Evolutionary conservation across 2,329 filamentous ascomycete genomes (phyloP), one percentile per base, ranked within the genome.

Genomic region (Botrytis squamosa): DNA sequence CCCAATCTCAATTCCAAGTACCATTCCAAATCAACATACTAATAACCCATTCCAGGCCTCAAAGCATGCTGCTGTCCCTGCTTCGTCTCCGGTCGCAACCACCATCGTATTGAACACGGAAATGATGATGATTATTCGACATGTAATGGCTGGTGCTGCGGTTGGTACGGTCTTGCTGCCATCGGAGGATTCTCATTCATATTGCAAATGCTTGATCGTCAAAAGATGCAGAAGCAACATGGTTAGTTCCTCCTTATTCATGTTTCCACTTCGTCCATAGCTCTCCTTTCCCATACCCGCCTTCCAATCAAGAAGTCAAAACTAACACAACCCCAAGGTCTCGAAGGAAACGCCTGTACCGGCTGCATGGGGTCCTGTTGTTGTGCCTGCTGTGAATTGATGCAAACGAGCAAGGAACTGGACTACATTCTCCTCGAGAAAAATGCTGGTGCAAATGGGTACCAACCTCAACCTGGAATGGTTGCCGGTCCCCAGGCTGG

Each of bases 321-420:
- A 29, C n/a, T 72, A 49, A 65, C 49, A 36, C 5, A 38, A 10
- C 2, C 10, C 20, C 49, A 25, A 74, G 73, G 55, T 6, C 73
- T 73, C 36, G 33, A 68, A 36, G 73, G 73, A 36, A 57, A 59
- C 33, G 33, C 9, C n/a, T 73, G 70, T 49, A 42, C 22, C 22
- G 20, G 12, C 4, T 74, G 70, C 55, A 55, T 72, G 52, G 55
- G 8, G 5, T 67, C 70, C 9, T 65, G 14, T 14, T 74, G 73
- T 20, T 74, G 73, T 36, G 8, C 70, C 10, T 74, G 73, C 57
- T 74, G 73, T 22, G 73, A 74, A 63, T 67, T 74, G 36, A 73
- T 74, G 49, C 73, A 74, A 20, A 73, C 70, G 16, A 73, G 70
- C 63, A 74, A 74, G 57, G 73, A 74, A 42, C 29, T 74, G 36